Conservation (phyloP, 2,329 filamentous ascomycete species). For the Aureobasidium melanogenum region DNA sequence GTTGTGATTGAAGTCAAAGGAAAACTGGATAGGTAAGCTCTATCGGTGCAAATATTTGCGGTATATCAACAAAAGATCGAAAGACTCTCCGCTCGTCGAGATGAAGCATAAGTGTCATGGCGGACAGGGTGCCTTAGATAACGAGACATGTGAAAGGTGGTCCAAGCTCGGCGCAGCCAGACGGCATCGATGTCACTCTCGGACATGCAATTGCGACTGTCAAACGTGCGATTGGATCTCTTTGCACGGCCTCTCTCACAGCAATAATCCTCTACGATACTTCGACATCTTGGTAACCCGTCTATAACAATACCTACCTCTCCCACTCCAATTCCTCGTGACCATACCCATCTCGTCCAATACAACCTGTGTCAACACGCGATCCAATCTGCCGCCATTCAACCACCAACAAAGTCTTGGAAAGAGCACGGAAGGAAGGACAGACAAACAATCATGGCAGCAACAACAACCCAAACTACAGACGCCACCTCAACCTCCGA, state of each 20-base stretch:
- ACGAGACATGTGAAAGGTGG: not conserved
- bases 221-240: not conserved
- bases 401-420: too few species aligned
- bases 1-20: too few species aligned
- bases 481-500: constrained; percentile 11
- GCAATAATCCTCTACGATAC: not conserved
- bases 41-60: too few species aligned
- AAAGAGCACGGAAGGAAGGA: not conserved
- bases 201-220: not conserved
- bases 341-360: not conserved
- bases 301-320: not conserved
- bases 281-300: not conserved
- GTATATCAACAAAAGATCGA: too few species aligned
- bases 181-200: not conserved
- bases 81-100: too few species aligned
- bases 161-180: not conserved
- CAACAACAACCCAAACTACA: not conserved
- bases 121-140: not conserved
- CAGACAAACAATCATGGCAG: not conserved
- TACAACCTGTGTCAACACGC: too few species aligned
- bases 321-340: not conserved
- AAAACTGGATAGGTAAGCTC: too few species aligned
- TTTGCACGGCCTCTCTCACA: not conserved
- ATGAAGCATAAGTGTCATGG: too few species aligned
- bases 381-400: too few species aligned